Evolutionary conservation across 371 early-diverging fungal species (phyloP), one percentile per base, ranked within the genome.

Genomic region (Syncephalastrum racemosum): DNA sequence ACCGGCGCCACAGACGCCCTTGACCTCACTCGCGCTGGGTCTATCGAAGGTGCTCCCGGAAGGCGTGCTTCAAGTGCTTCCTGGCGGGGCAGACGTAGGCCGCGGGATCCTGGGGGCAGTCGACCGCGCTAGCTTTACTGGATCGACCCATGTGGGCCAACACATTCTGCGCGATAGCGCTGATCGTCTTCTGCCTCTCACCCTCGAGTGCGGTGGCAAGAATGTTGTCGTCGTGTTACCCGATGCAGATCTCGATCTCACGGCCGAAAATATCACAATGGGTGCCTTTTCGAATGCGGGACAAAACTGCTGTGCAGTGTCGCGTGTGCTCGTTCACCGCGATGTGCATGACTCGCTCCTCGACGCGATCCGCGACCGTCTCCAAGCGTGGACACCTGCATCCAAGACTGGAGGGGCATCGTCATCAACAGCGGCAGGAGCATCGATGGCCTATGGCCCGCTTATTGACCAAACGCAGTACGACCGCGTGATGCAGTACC

Each of bases 141-240:
- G 97, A 14, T 89, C 88, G 0, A 88, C 89, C 3, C 55, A 42
- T 2, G 84, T 80, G n/a, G 92, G 95, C 18, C 86, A 90, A 55
- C 71, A 75, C 23, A 85, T 95, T 58, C 80, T 89, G 74, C 74
- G 75, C 12, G 75, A 77, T 4, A 82, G 88, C n/a, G 84, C 91
- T 2, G 75, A 73, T 23, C 73, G 74, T 23, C 75, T 92, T 36
- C 85, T 84, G 49, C 68, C 82, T 1, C 70, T 89, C 16, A 82
- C 89, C 1, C 79, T 96, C 16, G 95, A 96, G 70, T 87, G 95
- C 22, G 95, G 96, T 49, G 96, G 96, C 40, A 96, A 96, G 73
- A 88, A 86, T 51, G 88, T 94, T 0, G 82, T 83, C 22, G 87
- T 94, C 54, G 87, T 95, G 1, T 85, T 85, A 64, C 75, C 77